Evolutionary conservation across 2,329 filamentous ascomycete species (phyloP), one percentile per base, ranked within the genome.

Genomic region (Ophiosphaerella korrae): DNA sequence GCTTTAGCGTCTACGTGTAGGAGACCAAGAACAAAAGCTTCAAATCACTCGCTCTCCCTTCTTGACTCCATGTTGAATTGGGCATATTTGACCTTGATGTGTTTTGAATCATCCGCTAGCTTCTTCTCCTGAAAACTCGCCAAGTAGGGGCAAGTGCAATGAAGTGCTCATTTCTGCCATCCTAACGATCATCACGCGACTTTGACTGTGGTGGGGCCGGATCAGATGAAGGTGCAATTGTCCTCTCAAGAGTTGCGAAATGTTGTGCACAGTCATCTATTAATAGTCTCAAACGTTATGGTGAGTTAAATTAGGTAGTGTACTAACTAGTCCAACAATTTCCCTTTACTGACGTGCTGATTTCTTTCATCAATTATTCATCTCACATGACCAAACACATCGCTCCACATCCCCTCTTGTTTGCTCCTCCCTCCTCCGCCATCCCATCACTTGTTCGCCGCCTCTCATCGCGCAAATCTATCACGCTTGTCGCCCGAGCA

Each of bases 391-490:
- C 50, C 50, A 48, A 14, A 12, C 11, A 31, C 32, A 14, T 29
- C 12, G 33, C 31, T 42, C 40, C 14, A n/a, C 18, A 23, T 53
- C 35, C 18, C 33, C 37, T 18, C 37, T 18, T 21, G 36, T 32
- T 26, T 18, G 12, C 39, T 31, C n/a, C 39, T 24, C 8, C 38
- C 13, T 21, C 26, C 31, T 33, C 41, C 38, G 35, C 35, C 12
- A 24, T 37, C 37, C 18, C 45, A 14, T 50, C 59, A 42, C 57
- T 52, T 7, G 67, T 48, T 18, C 39, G 42, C 29, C 55, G 47
- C 32, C 67, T 57, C 38, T 47, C 42, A 32, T 44, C 52, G 36
- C 50, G 38, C 21, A 69, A 42, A 36, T 64, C 62, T 26, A 42
- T 33, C 43, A 68, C 35, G 23, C 52, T 61, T 9, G 34, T 52